Evolutionary conservation across 2,329 filamentous ascomycete species (phyloP).

Genomic region (Aspergillus brunneoviolaceus): DNA sequence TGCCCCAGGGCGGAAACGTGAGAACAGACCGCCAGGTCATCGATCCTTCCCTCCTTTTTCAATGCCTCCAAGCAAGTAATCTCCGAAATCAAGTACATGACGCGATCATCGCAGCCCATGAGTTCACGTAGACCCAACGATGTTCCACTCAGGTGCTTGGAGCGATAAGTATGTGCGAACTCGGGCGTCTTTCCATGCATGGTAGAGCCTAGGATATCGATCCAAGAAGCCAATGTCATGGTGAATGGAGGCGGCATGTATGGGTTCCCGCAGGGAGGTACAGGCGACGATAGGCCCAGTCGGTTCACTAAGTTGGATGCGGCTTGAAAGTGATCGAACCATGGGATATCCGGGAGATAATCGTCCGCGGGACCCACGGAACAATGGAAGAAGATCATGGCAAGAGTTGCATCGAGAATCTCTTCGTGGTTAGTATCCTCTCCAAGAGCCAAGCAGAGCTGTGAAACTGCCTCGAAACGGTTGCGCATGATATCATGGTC

Average conservation of each 20-base stretch:
- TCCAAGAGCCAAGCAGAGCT: constrained; percentile 78
- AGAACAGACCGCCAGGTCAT: constrained; percentile 80
- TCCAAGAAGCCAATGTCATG: constrained; percentile 88
- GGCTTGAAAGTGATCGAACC: constrained; percentile 96
- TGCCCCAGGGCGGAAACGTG: constrained; percentile 86
- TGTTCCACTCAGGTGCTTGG: constrained; percentile 72
- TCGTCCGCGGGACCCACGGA: constrained; percentile 85
- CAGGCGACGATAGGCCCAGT: constrained; percentile 71
- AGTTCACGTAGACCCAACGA: constrained; percentile 80
- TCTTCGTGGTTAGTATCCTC: constrained; percentile 79
- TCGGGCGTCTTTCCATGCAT: constrained; percentile 83
- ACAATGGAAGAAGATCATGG: constrained; percentile 96
- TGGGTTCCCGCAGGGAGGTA: constrained; percentile 62
- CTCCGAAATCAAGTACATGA: constrained; percentile 98
- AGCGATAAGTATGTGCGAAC: constrained; percentile 92
- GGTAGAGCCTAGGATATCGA: constrained; percentile 92
- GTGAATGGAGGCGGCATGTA: constrained; percentile 76
- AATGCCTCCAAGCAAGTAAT: constrained; percentile 93
- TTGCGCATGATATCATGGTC: constrained; percentile 93
- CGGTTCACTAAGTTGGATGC: constrained; percentile 81
- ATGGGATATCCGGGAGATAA: constrained; percentile 83
- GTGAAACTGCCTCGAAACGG: constrained; percentile 80
- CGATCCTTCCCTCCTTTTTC: constrained; percentile 73
- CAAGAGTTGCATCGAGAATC: constrained; percentile 87
- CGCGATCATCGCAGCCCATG: constrained; percentile 95